Evolutionary conservation across 192 early-diverging fungal genomes (phyloP), one percentile per base, ranked within the genome.

Genomic region (Podila epicladia): DNA sequence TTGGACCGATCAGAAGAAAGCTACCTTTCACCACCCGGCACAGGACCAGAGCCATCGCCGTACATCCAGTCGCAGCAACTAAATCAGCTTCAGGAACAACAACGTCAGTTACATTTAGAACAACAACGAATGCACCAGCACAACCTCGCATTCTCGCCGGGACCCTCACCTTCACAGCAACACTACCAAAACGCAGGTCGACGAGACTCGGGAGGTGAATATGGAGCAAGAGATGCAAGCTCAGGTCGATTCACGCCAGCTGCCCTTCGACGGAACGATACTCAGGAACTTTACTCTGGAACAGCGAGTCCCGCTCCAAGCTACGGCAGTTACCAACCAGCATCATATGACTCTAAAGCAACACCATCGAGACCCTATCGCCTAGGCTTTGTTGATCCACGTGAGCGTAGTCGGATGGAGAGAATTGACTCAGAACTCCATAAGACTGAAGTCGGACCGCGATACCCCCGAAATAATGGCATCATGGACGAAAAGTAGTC

Each of bases 51-150:
- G 28, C 64, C 55, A 37, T 69, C 77, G 6, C 69, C 77, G 2
- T 80, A 73, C 53, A 69, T 69, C 9, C 57, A 61, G 9, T 69
- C 77, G 24, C 65, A 24, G 55, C 76, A 79, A 50, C 33, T 79
- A 31, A 80, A 59, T 19, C 76, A 77, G 15, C 61, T 80, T 1
- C 76, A 79, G 26, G 77, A 80, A 61, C 77, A 80, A 48, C 77
- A 80, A 55, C 77, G 77, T 13, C 77, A 80, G 32, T 24, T 80
- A 28, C 77, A 80, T 32, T 9, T 73, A 0, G 77, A 80, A 55
- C 77, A 80, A n/a, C 71, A 80, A 48, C 77, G 77, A 7, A 57
- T 38, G 9, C 67, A 72, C 33, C 77, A 80, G 19, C 71, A 73
- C 5, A 67, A 29, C 38, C 28, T 31, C 1, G 60, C 63, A 12